Percentiles rank a stretch among this genome's conserved stretches.
Conservation (phyloP, 1,139 yeast species). For the Suhomyces bolitotheri region DNA sequence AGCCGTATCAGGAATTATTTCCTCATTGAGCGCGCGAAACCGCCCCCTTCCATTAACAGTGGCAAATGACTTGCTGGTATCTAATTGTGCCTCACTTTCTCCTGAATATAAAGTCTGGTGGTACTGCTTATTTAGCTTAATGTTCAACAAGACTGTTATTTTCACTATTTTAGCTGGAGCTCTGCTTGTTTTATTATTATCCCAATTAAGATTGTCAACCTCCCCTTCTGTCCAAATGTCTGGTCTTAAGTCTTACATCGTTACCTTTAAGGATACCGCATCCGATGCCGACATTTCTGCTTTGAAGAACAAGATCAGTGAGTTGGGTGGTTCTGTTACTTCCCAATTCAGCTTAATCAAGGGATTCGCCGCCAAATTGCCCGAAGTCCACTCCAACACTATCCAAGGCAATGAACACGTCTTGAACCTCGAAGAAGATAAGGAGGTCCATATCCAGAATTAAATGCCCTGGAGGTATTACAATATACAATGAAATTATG, state of each 20-base stretch:
- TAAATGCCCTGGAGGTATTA: conserved; percentile 12
- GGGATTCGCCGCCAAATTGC: conserved; percentile 60
- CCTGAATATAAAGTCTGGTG: conserved; percentile 1
- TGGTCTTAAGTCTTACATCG: conserved; percentile 34
- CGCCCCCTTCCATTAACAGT: conserved; percentile 6
- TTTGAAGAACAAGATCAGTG: conserved; percentile 34
- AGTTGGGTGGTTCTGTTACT: conserved; percentile 63
- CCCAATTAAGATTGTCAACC: conserved; percentile 2
- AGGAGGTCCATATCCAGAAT: conserved; percentile 51
- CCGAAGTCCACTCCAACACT: conserved; percentile 45
- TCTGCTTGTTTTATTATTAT: conserved; percentile 7
- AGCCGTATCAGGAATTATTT: conserved; percentile 1
- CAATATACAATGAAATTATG: no score
- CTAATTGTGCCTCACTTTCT: not conserved
- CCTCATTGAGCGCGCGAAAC: conserved; percentile 2
- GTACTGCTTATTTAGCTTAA: not conserved
- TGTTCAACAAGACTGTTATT: conserved; percentile 6
- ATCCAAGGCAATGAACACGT: conserved; percentile 49
- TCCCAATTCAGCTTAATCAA: conserved; percentile 68
- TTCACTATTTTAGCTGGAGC: conserved; percentile 2
- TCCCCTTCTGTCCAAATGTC: conserved; percentile 15
- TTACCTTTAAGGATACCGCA: conserved; percentile 40
- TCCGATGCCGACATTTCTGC: conserved; percentile 31
- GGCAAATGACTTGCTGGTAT: conserved; percentile 6
- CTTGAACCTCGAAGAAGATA: conserved; percentile 59